Evolutionary conservation across 495 filamentous ascomycete genomes (phyloP).

Genomic region (Penicillium angulare): DNA sequence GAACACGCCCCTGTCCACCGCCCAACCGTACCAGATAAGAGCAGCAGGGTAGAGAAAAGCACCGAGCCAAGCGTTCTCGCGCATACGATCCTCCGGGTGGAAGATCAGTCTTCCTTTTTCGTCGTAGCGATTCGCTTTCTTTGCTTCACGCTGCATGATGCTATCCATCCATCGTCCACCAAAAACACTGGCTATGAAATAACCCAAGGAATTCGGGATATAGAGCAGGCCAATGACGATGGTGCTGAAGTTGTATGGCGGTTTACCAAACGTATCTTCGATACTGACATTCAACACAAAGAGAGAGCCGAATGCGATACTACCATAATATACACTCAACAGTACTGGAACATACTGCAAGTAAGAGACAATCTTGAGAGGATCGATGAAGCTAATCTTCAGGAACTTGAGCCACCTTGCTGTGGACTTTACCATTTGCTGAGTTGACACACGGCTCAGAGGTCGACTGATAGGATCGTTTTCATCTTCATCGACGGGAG

Average conservation of each 20-base stretch:
- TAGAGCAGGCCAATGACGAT: conserved; percentile 79
- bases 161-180: conserved; percentile 86
- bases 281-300: conserved; percentile 88
- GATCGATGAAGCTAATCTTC: conserved; percentile 74
- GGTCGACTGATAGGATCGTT: conserved; percentile 21
- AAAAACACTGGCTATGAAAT: conserved; percentile 66
- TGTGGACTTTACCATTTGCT: conserved; percentile 58
- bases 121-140: conserved; percentile 68
- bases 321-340: conserved; percentile 77
- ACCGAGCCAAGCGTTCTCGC: conserved; percentile 84
- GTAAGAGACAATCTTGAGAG: conserved; percentile 73
- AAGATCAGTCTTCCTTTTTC: conserved; percentile 66
- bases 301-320: conserved; percentile 76
- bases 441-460: conserved; percentile 61
- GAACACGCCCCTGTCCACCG: conserved; percentile 52
- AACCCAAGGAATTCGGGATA: conserved; percentile 77
- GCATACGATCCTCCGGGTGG: conserved; percentile 84
- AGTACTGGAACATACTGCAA: conserved; percentile 78
- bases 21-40: conserved; percentile 70
- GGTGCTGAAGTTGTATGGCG: conserved; percentile 73
- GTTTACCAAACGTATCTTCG: conserved; percentile 66
- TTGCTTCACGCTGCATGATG: conserved; percentile 85
- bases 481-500: conserved; percentile 15
- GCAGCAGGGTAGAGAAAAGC: conserved; percentile 69
- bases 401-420: conserved; percentile 49